phyloP scores from a whole-genome alignment of 371 early-diverging fungal species.

The Mortierella sp. region DNA sequence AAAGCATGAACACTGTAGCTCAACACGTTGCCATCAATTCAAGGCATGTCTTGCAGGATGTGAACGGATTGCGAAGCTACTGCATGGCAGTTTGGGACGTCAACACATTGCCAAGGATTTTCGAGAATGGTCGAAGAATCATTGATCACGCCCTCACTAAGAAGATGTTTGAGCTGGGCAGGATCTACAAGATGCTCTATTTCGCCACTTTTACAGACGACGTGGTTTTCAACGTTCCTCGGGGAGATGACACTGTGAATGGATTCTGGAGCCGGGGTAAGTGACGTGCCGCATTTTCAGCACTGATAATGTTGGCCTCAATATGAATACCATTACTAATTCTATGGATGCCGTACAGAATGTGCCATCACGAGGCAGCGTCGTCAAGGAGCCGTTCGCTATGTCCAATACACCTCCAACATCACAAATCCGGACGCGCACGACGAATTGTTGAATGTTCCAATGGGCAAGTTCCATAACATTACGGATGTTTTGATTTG shows the following conservation, averaged over 20 bases:
- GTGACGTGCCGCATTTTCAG: too few species aligned
- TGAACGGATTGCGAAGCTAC: slow-evolving; percentile 38
- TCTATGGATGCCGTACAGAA: slow-evolving; percentile 15
- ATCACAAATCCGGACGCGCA: slow-evolving; percentile 66
- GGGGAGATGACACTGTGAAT: slow-evolving; percentile 30
- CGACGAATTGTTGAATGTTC: slow-evolving; percentile 73
- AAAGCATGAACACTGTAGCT: slow-evolving; percentile 34
- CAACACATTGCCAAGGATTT: slow-evolving; percentile 36
- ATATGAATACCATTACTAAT: neutral
- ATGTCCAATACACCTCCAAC: slow-evolving; percentile 76
- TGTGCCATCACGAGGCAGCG: slow-evolving; percentile 41
- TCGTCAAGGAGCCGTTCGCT: slow-evolving; percentile 31
- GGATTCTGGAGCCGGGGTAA: slow-evolving; percentile 54
- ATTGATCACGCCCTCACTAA: slow-evolving; percentile 45
- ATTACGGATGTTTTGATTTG: slow-evolving; percentile 77
- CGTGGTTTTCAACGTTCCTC: slow-evolving; percentile 40
- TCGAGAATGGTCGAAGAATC: slow-evolving; percentile 40
- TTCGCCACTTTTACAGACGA: slow-evolving; percentile 51
- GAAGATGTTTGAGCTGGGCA: slow-evolving; percentile 47
- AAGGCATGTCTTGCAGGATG: slow-evolving; percentile 18
- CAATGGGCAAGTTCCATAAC: slow-evolving; percentile 69
- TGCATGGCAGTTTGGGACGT: slow-evolving; percentile 50
- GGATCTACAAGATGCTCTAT: slow-evolving; percentile 47
- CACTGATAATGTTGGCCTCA: too few species aligned
- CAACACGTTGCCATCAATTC: slow-evolving; percentile 33